Conservation (phyloP, 192 early-diverging fungal species). For the Spizellomyces sp. region DNA sequence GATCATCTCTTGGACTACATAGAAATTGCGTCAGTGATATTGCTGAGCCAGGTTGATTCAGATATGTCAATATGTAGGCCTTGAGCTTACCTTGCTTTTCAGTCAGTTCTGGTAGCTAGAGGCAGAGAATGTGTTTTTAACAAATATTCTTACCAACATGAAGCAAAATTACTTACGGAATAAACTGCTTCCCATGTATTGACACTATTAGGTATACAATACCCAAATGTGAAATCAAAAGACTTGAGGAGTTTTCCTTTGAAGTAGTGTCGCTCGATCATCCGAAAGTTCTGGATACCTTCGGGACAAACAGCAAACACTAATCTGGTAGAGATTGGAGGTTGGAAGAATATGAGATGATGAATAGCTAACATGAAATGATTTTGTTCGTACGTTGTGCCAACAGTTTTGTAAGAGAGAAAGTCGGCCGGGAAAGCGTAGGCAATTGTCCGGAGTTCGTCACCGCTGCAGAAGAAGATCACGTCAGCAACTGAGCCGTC, state of each 20-base stretch:
- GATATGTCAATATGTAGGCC: too few relatives aligned
- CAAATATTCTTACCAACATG: neutral
- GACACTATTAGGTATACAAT: slow-evolving; percentile 58
- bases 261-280: slow-evolving; percentile 63
- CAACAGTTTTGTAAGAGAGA: slow-evolving; percentile 26
- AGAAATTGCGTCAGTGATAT: slow-evolving; percentile 1
- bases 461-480: slow-evolving; percentile 18
- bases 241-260: slow-evolving; percentile 50
- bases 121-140: neutral
- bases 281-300: slow-evolving; percentile 50
- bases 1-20: slow-evolving; percentile 52
- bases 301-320: slow-evolving; percentile 54
- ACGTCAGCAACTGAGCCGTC: neutral
- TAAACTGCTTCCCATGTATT: slow-evolving; percentile 61
- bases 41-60: too few relatives aligned
- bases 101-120: slow-evolving; percentile 3
- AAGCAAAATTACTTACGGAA: slow-evolving; percentile 29
- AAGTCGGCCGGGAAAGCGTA: slow-evolving; percentile 39
- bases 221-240: slow-evolving; percentile 63
- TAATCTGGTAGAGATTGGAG: slow-evolving; percentile 34
- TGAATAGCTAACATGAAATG: slow-evolving; percentile 1
- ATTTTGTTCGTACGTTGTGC: slow-evolving; percentile 38
- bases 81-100: slow-evolving; percentile 11
- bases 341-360: slow-evolving; percentile 6
- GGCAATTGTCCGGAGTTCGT: slow-evolving; percentile 29